phyloP scores from a whole-genome alignment of 345 rosid species.

The Microcos paniculata region DNA sequence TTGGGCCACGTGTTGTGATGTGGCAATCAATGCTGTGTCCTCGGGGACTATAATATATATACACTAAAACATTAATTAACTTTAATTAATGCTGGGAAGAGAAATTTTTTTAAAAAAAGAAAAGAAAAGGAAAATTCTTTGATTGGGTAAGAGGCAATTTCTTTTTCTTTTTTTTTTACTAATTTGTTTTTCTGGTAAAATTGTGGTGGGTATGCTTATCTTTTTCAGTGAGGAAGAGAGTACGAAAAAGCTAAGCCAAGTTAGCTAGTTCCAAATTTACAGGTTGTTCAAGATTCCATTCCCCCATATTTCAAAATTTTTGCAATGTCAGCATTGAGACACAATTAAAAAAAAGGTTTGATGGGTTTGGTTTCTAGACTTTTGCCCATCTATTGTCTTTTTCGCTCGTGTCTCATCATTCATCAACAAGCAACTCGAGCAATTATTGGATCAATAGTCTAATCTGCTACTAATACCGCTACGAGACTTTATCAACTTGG shows the following conservation, averaged over 20 bases:
- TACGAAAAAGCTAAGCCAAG: background rate
- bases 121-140: background rate
- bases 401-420: background rate
- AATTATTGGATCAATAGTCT: background rate
- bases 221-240: background rate
- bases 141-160: background rate
- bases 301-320: background rate
- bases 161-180: background rate
- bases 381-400: background rate
- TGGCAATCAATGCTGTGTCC: background rate
- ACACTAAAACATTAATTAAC: too few species aligned
- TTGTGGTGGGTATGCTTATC: background rate
- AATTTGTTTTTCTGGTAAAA: background rate
- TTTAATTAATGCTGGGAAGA: background rate
- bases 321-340: background rate
- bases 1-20: conserved; percentile 1
- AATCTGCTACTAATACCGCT: too few species aligned
- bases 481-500: too few species aligned
- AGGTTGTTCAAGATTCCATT: conserved; percentile 19
- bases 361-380: background rate
- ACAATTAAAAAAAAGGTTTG: background rate
- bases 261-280: conserved; percentile 10
- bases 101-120: too few species aligned
- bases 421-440: too few species aligned
- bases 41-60: background rate